Base-by-base conservation (phyloP, 352 stramenopile species). In the Phytophthora melonis region DNA sequence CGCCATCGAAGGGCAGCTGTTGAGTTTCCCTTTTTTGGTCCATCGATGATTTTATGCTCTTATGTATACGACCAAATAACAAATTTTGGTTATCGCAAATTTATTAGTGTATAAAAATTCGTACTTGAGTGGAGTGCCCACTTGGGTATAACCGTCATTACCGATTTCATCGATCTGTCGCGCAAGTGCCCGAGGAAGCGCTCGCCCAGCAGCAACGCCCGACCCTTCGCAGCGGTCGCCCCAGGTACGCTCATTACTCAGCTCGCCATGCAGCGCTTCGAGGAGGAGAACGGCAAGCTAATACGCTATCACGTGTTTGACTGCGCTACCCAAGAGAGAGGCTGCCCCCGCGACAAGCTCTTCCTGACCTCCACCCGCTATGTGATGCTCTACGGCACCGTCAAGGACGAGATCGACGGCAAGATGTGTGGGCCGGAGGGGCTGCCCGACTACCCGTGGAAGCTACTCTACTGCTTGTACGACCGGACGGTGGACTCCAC, bases 21-120 rank as follows among this genome's bases (percentile, higher is more conserved):
- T 50, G 43, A 21, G 0, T 50, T 50, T 50, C 43, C 43, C 2
- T 50, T 50, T 50, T 50, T 50, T 50, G 43, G 36, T 50, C 43
- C 43, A 50, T 50, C 7, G 43, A 3, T 50, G 5, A 23, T 50
- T 47, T 21, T 50, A 21, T 50, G 43, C 43, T 50, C 43, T 50
- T 50, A 11, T 50, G 23, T 50, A 50, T 50, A n/a, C 5, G 43
- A 21, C 43, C 43, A 50, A 21, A 50, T 50, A n/a, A 50, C 18
- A 50, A 50, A 45, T 50, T 50, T 23, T 50, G 43, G 43, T 50
- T 21, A n/a, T 50, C 43, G 13, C 43, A 50, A 50, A 50, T 21
- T 50, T 23, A 50, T 50, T 50, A 11, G 43, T 45, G 18, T 50
- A 50, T 50, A 50, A 50, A 50, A 50, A 23, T 50, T 21, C 43